phyloP scores from a whole-genome alignment of 1,284 basidiomycete species.

The Tilletiaria anomala region DNA sequence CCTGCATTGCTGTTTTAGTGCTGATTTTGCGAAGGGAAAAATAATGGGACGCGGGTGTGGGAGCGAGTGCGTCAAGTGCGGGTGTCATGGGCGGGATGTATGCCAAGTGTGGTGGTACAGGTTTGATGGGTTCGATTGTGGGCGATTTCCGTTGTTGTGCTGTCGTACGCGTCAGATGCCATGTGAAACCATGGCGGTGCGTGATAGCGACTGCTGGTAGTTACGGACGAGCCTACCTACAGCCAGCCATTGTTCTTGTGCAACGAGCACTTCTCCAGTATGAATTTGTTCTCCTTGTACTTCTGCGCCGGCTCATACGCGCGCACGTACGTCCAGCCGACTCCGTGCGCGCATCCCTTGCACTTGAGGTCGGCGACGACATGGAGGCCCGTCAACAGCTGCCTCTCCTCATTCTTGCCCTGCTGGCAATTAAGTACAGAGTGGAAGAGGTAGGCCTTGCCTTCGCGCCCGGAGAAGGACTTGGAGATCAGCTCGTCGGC shows the following conservation, averaged over 20 bases:
- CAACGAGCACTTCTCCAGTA: constrained; percentile 64
- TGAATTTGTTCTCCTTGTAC: constrained; percentile 77
- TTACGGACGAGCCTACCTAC: no score
- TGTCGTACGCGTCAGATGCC: neutral
- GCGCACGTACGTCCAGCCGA: constrained; percentile 74
- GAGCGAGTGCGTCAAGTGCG: neutral
- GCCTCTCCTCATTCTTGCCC: constrained; percentile 60
- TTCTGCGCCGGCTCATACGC: constrained; percentile 64
- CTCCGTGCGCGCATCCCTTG: constrained; percentile 57
- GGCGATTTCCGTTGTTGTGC: no score
- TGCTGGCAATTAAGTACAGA: constrained; percentile 60
- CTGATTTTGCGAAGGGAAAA: neutral
- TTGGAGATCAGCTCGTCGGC: constrained; percentile 77
- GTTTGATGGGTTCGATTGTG: no score
- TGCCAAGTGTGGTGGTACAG: no score
- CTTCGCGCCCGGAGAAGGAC: constrained; percentile 67
- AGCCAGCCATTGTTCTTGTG: constrained; percentile 70
- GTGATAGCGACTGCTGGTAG: no score
- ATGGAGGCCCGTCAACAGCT: constrained; percentile 64
- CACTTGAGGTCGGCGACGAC: constrained; percentile 64
- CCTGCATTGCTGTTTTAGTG: neutral
- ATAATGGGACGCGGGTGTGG: neutral
- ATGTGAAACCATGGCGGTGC: neutral
- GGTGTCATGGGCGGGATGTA: no score
- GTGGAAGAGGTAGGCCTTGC: constrained; percentile 65